Evolutionary conservation across 2,329 filamentous ascomycete species (phyloP).

Genomic region (Pyricularia sp.): DNA sequence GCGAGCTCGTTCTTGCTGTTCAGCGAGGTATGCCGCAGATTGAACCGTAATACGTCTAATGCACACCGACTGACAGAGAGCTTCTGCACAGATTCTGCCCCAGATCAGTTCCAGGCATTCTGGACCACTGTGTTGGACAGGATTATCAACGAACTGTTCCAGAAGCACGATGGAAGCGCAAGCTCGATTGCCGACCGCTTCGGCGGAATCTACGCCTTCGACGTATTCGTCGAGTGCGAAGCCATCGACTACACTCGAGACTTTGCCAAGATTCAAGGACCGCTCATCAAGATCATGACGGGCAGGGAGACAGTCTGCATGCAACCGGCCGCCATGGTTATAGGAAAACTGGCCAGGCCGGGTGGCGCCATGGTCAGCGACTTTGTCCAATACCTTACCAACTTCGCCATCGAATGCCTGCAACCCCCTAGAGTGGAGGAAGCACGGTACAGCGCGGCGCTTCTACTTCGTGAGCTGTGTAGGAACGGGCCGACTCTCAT

Average conservation of each 20-base stretch:
- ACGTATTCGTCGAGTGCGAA: constrained; percentile 90
- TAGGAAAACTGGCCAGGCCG: constrained; percentile 82
- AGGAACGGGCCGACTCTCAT: constrained; percentile 89
- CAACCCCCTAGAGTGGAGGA: constrained; percentile 92
- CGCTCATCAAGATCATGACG: constrained; percentile 73
- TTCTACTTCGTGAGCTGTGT: constrained; percentile 81
- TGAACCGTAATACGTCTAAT: background rate
- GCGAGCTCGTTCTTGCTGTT: constrained; percentile 40
- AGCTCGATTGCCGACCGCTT: constrained; percentile 72
- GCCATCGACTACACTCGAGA: constrained; percentile 88
- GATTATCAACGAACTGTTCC: constrained; percentile 50
- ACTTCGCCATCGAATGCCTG: constrained; percentile 91
- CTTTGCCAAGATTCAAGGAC: constrained; percentile 86
- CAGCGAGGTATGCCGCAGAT: constrained; percentile 34
- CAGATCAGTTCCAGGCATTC: constrained; percentile 59
- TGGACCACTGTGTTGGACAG: constrained; percentile 44
- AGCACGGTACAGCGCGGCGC: constrained; percentile 80
- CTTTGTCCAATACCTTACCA: constrained; percentile 91
- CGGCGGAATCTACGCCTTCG: constrained; percentile 82
- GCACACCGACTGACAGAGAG: background rate
- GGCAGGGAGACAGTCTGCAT: constrained; percentile 87
- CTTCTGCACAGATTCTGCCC: constrained; percentile 49
- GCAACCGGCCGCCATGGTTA: constrained; percentile 74
- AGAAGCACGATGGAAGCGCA: constrained; percentile 41
- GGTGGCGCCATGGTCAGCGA: constrained; percentile 91